Conservation (phyloP, 2,329 filamentous ascomycete species). For the Zalaria sp. region DNA sequence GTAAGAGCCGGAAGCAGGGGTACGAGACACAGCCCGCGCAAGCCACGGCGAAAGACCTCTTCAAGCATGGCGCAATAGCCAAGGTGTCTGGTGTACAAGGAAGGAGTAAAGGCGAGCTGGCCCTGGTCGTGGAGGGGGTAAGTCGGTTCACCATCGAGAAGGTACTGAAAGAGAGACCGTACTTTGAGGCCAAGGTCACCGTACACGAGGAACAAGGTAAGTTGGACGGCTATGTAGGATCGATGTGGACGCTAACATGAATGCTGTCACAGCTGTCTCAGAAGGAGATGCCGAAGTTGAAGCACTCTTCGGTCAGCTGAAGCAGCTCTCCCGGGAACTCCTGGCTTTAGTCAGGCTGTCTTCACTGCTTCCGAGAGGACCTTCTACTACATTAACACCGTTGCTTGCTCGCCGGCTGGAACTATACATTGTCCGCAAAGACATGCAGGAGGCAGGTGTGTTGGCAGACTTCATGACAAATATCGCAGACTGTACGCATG, state of each 20-base stretch:
- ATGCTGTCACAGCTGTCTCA: conserved; percentile 8
- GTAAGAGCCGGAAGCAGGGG: conserved; percentile 31
- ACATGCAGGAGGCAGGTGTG: conserved; percentile 65
- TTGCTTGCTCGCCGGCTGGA: conserved; percentile 78
- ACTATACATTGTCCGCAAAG: conserved; percentile 71
- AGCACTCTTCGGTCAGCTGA: conserved; percentile 64
- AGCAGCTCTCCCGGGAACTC: conserved; percentile 73
- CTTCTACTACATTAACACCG: conserved; percentile 57
- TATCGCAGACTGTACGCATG: conserved; percentile 70
- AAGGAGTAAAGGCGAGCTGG: conserved; percentile 45
- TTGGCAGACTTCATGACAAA: conserved; percentile 97
- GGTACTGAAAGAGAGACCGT: conserved; percentile 63
- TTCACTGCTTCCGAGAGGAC: conserved; percentile 62
- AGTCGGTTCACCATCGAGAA: conserved; percentile 63
- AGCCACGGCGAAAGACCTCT: conserved; percentile 49
- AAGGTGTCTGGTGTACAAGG: conserved; percentile 36
- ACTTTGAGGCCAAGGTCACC: conserved; percentile 69
- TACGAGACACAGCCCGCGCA: conserved; percentile 37
- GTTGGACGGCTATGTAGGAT: background rate
- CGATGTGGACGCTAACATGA: no score
- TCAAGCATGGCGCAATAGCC: conserved; percentile 61
- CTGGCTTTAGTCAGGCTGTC: conserved; percentile 73
- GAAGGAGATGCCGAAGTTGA: conserved; percentile 48
- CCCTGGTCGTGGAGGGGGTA: conserved; percentile 73
- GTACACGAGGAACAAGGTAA: conserved; percentile 48